phyloP scores from a whole-genome alignment of 2,329 filamentous ascomycete species.

The Metarhizium robertsii region DNA sequence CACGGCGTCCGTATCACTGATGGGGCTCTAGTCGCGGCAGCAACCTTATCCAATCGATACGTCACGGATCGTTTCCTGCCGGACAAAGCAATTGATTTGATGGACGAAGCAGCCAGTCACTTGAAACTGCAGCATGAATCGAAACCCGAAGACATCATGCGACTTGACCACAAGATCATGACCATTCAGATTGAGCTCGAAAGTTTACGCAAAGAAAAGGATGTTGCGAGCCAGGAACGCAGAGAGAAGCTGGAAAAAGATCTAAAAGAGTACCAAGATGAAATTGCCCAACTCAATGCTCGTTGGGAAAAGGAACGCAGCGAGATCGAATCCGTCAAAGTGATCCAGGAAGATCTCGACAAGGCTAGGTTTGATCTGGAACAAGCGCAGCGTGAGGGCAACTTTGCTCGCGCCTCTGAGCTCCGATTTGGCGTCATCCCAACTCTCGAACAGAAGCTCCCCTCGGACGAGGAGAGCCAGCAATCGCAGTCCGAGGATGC shows the following conservation, averaged over 20 bases:
- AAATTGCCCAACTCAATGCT: conserved; percentile 63
- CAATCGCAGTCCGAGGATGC: conserved; percentile 32
- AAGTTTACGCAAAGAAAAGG: conserved; percentile 86
- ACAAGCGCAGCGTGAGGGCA: conserved; percentile 74
- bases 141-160: conserved; percentile 89
- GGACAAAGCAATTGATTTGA: conserved; percentile 93
- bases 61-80: conserved; percentile 93
- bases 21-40: conserved; percentile 81
- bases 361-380: conserved; percentile 78
- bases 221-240: conserved; percentile 79
- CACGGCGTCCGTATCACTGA: conserved; percentile 95
- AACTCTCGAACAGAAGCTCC: conserved; percentile 66
- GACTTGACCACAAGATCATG: conserved; percentile 89
- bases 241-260: conserved; percentile 75
- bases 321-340: conserved; percentile 82
- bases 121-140: conserved; percentile 90
- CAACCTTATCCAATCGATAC: conserved; percentile 88
- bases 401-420: conserved; percentile 86
- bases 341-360: conserved; percentile 80
- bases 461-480: conserved; percentile 54
- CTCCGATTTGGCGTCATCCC: conserved; percentile 85
- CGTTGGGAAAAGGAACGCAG: conserved; percentile 85
- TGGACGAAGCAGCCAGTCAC: conserved; percentile 90
- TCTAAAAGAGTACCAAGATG: conserved; percentile 66
- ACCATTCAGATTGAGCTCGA: conserved; percentile 96